A percentile compares a stretch with the other conserved stretches of the same genome.
phyloP scores from a whole-genome alignment of 1,284 basidiomycete species.

The Boletellus sp. region DNA sequence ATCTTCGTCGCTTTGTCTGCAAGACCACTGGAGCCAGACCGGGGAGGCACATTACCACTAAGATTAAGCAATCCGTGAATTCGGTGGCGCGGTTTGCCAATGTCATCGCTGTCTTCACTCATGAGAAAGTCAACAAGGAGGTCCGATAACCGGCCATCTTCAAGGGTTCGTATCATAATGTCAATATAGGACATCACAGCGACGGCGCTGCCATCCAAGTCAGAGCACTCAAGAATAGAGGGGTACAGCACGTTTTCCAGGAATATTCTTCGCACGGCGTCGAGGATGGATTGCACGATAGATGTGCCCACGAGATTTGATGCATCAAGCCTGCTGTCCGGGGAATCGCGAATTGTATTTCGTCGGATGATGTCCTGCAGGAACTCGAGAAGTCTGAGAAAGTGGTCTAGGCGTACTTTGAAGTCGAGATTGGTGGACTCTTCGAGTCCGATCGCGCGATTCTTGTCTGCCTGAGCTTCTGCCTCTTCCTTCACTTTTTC shows the following conservation, averaged over 20 bases:
- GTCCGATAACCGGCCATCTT: conserved; percentile 65
- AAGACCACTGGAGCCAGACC: conserved; percentile 28
- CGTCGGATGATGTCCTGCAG: conserved; percentile 82
- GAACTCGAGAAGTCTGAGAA: conserved; percentile 89
- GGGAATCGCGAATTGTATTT: conserved; percentile 45
- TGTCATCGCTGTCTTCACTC: conserved; percentile 76
- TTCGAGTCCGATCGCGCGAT: conserved; percentile 64
- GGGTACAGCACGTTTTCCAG: conserved; percentile 93
- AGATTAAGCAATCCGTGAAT: conserved; percentile 48
- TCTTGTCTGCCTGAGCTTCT: conserved; percentile 51
- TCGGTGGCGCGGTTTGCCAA: conserved; percentile 41
- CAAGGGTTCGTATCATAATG: conserved; percentile 76
- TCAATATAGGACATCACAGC: conserved; percentile 98
- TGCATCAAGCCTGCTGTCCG: conserved; percentile 46
- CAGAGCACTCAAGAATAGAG: conserved; percentile 90
- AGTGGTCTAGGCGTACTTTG: conserved; percentile 77
- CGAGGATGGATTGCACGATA: conserved; percentile 77
- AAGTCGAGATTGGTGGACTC: conserved; percentile 76
- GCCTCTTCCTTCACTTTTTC: conserved; percentile 58
- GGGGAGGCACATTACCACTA: conserved; percentile 36
- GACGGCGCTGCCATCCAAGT: conserved; percentile 88
- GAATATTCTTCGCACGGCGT: conserved; percentile 83
- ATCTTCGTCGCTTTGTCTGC: conserved; percentile 44
- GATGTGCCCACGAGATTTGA: conserved; percentile 68
- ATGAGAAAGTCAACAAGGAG: conserved; percentile 77